Evolutionary conservation across 805 yeast genomes (phyloP).

Genomic region (Metahyphopichia silvanorum): DNA sequence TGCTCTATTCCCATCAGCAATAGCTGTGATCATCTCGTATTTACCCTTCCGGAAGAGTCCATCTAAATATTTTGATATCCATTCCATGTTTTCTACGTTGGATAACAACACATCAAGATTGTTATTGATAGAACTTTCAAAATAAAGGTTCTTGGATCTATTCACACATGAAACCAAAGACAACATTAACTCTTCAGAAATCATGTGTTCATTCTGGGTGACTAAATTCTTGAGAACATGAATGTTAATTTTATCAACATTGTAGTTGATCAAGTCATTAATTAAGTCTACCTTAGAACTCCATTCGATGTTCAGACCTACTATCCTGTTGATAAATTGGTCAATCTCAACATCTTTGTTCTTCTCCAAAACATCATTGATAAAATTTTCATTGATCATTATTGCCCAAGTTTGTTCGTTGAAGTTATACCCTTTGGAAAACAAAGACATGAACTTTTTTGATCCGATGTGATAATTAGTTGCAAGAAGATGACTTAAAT

Average conservation of each 20-base stretch:
- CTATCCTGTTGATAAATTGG: constrained; percentile 21
- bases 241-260: constrained; percentile 24
- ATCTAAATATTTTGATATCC: no score
- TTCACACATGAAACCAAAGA: neutral
- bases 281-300: constrained; percentile 8
- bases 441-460: constrained; percentile 20
- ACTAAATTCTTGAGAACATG: constrained; percentile 15
- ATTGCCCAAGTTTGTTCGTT: constrained; percentile 28
- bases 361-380: constrained; percentile 14
- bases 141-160: constrained; percentile 17
- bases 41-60: no score
- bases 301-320: constrained; percentile 13
- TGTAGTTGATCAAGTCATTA: constrained; percentile 13
- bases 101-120: constrained; percentile 8
- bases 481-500: constrained; percentile 26
- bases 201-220: constrained; percentile 1
- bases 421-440: constrained; percentile 30
- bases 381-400: constrained; percentile 26
- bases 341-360: constrained; percentile 11
- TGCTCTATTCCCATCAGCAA: no score
- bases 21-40: no score
- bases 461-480: constrained; percentile 24
- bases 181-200: neutral
- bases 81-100: constrained; percentile 8
- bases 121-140: constrained; percentile 10